Evolutionary conservation across 1,284 basidiomycete genomes (phyloP).

Genomic region (Puccinia novopanici): DNA sequence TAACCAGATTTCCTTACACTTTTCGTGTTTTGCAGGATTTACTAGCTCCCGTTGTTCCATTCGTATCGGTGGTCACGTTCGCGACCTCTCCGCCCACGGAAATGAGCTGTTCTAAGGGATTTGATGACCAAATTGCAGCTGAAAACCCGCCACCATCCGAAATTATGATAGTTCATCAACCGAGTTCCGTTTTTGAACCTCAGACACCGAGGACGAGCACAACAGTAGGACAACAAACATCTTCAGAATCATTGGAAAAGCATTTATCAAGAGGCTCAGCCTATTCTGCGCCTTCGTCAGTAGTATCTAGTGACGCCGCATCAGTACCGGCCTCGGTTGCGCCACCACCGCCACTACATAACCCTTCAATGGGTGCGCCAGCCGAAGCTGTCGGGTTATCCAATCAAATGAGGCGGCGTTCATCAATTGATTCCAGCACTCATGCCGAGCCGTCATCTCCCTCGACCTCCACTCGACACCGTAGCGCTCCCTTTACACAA

Average conservation of each 20-base stretch:
- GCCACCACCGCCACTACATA: conserved; percentile 46
- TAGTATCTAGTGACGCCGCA: conserved; percentile 31
- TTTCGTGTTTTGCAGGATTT: conserved; percentile 10
- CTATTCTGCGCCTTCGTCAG: conserved; percentile 49
- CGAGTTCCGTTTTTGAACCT: conserved; percentile 21
- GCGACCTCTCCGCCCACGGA: conserved; percentile 43
- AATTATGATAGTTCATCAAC: conserved; percentile 1
- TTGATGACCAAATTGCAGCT: not conserved
- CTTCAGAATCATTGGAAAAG: conserved; percentile 43
- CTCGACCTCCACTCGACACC: conserved; percentile 50
- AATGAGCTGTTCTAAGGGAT: not conserved
- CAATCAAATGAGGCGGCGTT: conserved; percentile 43
- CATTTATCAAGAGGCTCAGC: conserved; percentile 34
- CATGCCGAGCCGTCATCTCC: conserved; percentile 50
- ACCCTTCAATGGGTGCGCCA: conserved; percentile 49
- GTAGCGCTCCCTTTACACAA: conserved; percentile 48
- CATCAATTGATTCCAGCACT: conserved; percentile 49
- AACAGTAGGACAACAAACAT: conserved; percentile 38
- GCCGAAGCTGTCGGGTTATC: conserved; percentile 46
- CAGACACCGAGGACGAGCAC: conserved; percentile 45
- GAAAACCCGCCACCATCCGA: not conserved
- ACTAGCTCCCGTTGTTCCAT: not conserved
- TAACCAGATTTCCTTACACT: not conserved
- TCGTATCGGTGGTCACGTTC: conserved; percentile 42
- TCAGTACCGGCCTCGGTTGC: conserved; percentile 39